phyloP scores from a whole-genome alignment of 306 rosid genomes.

The Inga laurina region DNA sequence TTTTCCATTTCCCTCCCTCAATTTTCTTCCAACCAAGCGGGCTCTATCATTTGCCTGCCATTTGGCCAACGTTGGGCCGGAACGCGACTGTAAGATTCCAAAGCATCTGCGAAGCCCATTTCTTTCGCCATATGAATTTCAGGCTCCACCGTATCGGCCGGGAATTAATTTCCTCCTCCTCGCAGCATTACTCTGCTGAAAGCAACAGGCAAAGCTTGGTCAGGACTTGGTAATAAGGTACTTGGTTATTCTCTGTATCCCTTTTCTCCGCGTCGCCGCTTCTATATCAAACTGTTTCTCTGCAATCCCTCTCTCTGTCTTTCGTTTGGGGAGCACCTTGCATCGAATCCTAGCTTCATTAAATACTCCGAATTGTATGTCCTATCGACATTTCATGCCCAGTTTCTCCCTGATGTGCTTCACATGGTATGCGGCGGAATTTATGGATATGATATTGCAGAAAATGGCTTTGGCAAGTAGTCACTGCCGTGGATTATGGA shows the following conservation, averaged over 20 bases:
- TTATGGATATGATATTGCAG: neutral
- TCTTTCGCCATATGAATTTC: neutral
- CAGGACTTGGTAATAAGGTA: neutral
- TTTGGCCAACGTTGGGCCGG: no score
- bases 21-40: no score
- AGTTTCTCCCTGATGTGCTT: neutral
- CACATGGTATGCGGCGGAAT: neutral
- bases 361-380: no score
- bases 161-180: neutral
- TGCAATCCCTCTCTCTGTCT: neutral
- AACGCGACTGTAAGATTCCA: no score
- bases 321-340: neutral
- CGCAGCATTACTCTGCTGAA: neutral
- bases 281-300: neutral
- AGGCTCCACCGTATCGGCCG: neutral
- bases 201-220: neutral
- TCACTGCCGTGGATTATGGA: neutral
- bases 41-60: no score
- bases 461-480: neutral
- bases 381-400: neutral
- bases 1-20: no score
- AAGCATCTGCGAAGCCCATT: neutral
- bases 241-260: neutral
- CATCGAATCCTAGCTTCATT: neutral
- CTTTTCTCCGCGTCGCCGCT: neutral